Conservation (phyloP, 2,329 filamentous ascomycete genomes). For the Sporothrix curviconia region DNA sequence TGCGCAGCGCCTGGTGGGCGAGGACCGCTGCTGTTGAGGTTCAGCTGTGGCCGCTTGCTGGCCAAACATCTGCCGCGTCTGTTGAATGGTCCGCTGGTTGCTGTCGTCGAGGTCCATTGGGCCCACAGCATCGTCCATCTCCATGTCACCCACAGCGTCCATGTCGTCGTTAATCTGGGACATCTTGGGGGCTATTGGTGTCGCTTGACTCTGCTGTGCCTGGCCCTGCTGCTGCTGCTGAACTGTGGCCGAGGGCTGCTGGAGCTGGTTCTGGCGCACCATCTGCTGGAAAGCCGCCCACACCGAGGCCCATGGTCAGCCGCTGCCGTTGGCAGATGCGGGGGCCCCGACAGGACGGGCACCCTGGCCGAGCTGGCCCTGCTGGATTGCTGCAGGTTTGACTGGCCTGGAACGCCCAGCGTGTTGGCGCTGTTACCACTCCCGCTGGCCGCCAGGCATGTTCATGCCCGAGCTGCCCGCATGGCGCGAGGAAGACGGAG, state of each 20-base stretch:
- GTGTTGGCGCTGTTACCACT: neutral
- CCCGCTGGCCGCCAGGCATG: conserved; percentile 7
- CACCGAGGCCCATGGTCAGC: conserved; percentile 22
- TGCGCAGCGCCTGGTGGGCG: conserved; percentile 71
- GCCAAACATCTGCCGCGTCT: conserved; percentile 62
- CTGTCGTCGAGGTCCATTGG: neutral
- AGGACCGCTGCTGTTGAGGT: conserved; percentile 70
- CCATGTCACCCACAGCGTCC: conserved; percentile 89
- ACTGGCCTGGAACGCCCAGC: conserved; percentile 11
- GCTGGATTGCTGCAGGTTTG: conserved; percentile 16
- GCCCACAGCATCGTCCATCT: conserved; percentile 70
- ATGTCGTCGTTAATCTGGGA: conserved; percentile 57
- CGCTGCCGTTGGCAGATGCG: conserved; percentile 8
- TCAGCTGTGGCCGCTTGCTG: conserved; percentile 66
- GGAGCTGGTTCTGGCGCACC: conserved; percentile 39
- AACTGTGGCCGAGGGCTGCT: conserved; percentile 36
- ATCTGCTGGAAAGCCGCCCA: conserved; percentile 34
- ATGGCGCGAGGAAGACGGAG: conserved; percentile 34
- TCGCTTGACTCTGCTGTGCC: conserved; percentile 21
- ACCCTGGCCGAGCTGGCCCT: conserved; percentile 21
- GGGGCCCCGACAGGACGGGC: conserved; percentile 19
- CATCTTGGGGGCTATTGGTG: conserved; percentile 23
- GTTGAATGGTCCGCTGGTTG: conserved; percentile 57
- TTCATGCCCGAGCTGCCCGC: conserved; percentile 6
- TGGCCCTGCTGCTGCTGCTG: conserved; percentile 18